Conservation (phyloP, 352 stramenopile genomes). For the Phytophthora niederhauseri region DNA sequence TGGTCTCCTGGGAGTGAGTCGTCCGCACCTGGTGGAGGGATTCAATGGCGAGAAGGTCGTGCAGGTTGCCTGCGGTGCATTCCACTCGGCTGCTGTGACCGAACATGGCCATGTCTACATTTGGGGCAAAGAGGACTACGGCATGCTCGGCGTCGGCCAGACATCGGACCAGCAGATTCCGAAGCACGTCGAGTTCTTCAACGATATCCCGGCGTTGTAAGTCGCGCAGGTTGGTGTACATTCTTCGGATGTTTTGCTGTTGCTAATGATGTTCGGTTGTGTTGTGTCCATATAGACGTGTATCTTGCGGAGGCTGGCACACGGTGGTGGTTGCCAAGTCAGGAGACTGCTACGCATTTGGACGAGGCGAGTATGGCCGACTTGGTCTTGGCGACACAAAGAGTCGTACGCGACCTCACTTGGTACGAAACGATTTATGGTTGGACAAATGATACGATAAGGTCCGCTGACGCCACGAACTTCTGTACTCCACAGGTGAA, state of each 20-base stretch:
- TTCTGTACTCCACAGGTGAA: slow-evolving; percentile 46
- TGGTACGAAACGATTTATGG: slow-evolving; percentile 37
- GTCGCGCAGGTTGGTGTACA: slow-evolving; percentile 26
- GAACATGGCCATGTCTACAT: slow-evolving; percentile 74
- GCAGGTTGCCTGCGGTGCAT: slow-evolving; percentile 81
- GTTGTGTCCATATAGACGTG: slow-evolving; percentile 41
- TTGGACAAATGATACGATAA: not conserved
- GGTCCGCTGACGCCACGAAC: slow-evolving; percentile 10
- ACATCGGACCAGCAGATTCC: slow-evolving; percentile 72
- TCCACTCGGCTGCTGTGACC: slow-evolving; percentile 83
- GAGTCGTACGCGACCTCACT: slow-evolving; percentile 67
- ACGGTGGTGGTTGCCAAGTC: slow-evolving; percentile 80
- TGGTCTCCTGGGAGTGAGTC: slow-evolving; percentile 58
- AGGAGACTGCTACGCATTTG: slow-evolving; percentile 77
- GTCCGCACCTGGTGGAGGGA: slow-evolving; percentile 63
- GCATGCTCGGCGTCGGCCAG: slow-evolving; percentile 85
- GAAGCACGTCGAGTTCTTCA: slow-evolving; percentile 66
- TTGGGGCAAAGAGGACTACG: slow-evolving; percentile 90
- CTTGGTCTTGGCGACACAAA: slow-evolving; percentile 86
- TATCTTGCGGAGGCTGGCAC: slow-evolving; percentile 87
- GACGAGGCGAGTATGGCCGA: slow-evolving; percentile 80
- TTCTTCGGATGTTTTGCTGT: not conserved
- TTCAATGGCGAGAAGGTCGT: slow-evolving; percentile 78
- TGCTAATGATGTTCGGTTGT: slow-evolving; percentile 11
- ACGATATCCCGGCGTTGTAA: slow-evolving; percentile 69